These are phyloP conservation scores for Colletotrichum orchidophilum DNA, from an alignment of 2,329 filamentous ascomycete genomes.

Conservation along the genomic window DNA sequence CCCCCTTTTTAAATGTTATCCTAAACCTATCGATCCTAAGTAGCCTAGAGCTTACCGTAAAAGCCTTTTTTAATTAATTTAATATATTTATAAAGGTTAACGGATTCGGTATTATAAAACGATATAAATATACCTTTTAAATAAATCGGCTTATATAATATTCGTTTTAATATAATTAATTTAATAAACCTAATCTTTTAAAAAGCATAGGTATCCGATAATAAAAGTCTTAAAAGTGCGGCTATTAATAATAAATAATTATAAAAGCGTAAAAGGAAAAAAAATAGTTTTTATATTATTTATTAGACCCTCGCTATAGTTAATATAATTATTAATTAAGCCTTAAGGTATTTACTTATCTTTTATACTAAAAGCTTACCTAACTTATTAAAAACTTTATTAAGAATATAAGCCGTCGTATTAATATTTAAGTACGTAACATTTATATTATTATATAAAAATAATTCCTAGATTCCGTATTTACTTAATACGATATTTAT, in stretches of 20 bases:
- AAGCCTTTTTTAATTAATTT: slow-evolving; percentile 7
- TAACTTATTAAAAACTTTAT: not conserved
- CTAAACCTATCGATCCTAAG: slow-evolving; percentile 10
- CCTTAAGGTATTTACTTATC: not conserved
- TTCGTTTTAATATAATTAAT: slow-evolving; percentile 23
- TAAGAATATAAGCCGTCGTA: not conserved
- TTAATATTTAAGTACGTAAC: slow-evolving; percentile 2
- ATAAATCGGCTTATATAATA: slow-evolving; percentile 23
- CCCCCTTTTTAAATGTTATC: not conserved
- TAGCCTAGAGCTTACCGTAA: slow-evolving; percentile 18
- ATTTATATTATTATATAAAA: slow-evolving; percentile 20
- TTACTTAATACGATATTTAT: slow-evolving; percentile 32
- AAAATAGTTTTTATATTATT: slow-evolving; percentile 4
- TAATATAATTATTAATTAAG: not conserved
- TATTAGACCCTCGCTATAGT: not conserved
- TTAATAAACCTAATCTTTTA: not conserved
- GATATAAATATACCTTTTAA: slow-evolving; percentile 2
- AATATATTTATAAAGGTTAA: slow-evolving; percentile 18
- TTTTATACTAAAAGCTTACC: not conserved
- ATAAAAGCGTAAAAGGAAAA: slow-evolving; percentile 23
- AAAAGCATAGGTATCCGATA: slow-evolving; percentile 1
- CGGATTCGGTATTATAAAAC: slow-evolving; percentile 12
- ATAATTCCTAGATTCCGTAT: slow-evolving; percentile 16
- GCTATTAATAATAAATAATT: slow-evolving; percentile 29
- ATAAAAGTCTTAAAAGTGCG: slow-evolving; percentile 30